Conservation (phyloP, 805 yeast species). For the Metschnikowia amazonensis region DNA sequence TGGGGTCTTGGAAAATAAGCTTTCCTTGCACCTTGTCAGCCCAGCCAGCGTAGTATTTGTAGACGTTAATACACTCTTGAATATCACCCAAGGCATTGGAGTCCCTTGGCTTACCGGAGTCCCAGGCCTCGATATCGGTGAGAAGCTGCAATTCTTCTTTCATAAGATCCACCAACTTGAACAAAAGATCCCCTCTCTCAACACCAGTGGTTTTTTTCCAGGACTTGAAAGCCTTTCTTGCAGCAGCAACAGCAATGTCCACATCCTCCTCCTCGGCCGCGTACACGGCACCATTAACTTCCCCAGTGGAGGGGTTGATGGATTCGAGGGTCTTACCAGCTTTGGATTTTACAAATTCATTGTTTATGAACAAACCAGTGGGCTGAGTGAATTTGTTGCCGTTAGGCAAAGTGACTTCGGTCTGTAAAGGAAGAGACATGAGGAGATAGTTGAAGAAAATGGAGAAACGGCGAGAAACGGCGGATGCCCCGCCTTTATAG, state of each 20-base stretch:
- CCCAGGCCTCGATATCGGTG: conserved; percentile 44
- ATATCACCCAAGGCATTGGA: conserved; percentile 49
- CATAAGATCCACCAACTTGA: conserved; percentile 36
- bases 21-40: conserved; percentile 54
- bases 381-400: conserved; percentile 53
- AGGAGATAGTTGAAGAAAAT: background rate
- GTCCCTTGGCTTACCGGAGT: conserved; percentile 45
- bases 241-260: conserved; percentile 39
- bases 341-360: conserved; percentile 31
- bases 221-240: conserved; percentile 34
- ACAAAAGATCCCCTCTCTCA: conserved; percentile 36
- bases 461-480: background rate
- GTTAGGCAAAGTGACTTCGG: conserved; percentile 44
- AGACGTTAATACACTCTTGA: conserved; percentile 41
- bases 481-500: background rate
- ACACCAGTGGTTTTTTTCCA: conserved; percentile 49
- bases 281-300: conserved; percentile 39
- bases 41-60: conserved; percentile 59
- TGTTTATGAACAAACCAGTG: conserved; percentile 59
- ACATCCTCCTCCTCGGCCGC: conserved; percentile 42
- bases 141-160: conserved; percentile 31
- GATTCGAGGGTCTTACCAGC: conserved; percentile 37
- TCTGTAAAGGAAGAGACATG: conserved; percentile 37
- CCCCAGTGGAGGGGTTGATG: conserved; percentile 42
- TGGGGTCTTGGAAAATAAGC: conserved; percentile 39